Evolutionary conservation across 768 basidiomycete species (phyloP), one percentile per base, ranked within the genome.

Genomic region (Kwoniella europaea): DNA sequence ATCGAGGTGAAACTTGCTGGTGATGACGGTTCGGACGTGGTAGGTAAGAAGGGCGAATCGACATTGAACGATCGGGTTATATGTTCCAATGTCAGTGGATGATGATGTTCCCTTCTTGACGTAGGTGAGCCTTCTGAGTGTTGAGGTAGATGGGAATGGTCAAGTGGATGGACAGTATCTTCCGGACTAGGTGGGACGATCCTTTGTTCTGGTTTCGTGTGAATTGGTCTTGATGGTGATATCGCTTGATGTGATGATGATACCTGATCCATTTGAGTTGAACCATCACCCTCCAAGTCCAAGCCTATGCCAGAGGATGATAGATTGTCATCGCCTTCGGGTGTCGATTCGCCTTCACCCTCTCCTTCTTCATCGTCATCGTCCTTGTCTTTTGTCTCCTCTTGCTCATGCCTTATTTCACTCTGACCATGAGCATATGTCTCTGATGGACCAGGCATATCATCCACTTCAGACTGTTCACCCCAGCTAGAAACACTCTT

Each of bases 1-100:
- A 77, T 65, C 4, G 63, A 67, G 60, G 65, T 73, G 63, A 71
- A 70, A 41, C 71, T 72, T n/a, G 76, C 73, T n/a, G 76, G 76
- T 18, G 73, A 74, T 5, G 73, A 74, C 2, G 73, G 73, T 54
- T 74, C 73, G 43, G 73, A 74, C 4, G 67, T 61, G 9, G 59
- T 43, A 52, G 66, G 68, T 52, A 50, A 18, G 63, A 60, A 63
- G 2, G 68, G 63, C 12, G 64, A 61, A 46, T 60, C 65, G 42
- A 35, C 35, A 35, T 35, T 35, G 35, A 58, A 57, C 5, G 65
- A 52, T 57, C 57, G 4, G 5, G 20, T 43, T 22, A 67, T 52
- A 41, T 56, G 44, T 35, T 67, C 65, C 20, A 68, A 29, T 29
- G 67, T 54, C 4, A 68, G 22, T 10, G 44, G 42, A 35, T 10